phyloP scores from a whole-genome alignment of 192 early-diverging fungal species.

The Coemansia sp. region DNA sequence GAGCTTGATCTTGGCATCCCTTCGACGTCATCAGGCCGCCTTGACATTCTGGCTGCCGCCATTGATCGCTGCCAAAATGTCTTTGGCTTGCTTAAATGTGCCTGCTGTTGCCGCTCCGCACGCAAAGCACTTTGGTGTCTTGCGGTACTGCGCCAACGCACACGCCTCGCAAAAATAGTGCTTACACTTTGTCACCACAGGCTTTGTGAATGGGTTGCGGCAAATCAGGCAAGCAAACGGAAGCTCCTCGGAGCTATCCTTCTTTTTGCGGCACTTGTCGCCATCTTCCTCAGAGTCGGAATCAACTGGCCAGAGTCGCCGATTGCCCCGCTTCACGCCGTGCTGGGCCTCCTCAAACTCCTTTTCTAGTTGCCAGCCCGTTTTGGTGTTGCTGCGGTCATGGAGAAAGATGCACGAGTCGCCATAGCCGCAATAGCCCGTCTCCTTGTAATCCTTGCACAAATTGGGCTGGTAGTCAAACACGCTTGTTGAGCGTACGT shows the following conservation, averaged over 20 bases:
- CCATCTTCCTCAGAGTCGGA: constrained; percentile 31
- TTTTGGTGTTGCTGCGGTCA: constrained; percentile 95
- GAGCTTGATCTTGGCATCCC: too few species aligned
- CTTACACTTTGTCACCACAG: constrained; percentile 85
- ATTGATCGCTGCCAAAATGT: constrained; percentile 42
- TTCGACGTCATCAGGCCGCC: too few species aligned
- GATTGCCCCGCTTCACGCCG: constrained; percentile 53
- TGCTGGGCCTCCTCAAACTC: constrained; percentile 92
- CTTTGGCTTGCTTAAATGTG: constrained; percentile 77
- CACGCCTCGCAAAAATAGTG: constrained; percentile 98
- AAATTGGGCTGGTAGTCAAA: constrained; percentile 97
- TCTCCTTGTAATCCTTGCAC: constrained; percentile 99
- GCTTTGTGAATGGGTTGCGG: constrained; percentile 78
- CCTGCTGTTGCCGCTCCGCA: constrained; percentile 83
- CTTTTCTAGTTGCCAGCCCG: constrained; percentile 94
- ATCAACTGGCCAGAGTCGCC: constrained; percentile 50
- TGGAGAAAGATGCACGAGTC: constrained; percentile 98
- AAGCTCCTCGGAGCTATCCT: constrained; percentile 72
- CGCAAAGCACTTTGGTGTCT: constrained; percentile 85
- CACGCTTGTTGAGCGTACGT: constrained; percentile 41
- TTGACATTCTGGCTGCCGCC: constrained; percentile 30
- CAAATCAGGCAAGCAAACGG: constrained; percentile 97
- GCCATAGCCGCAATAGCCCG: constrained; percentile 94
- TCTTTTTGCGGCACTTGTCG: constrained; percentile 15
- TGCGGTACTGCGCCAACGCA: constrained; percentile 77